Percentiles rank a stretch among this genome's conserved stretches.
These are phyloP conservation scores for Pinus taeda DNA, from an alignment of 75 land plant genomes.

Conservation along the genomic window DNA sequence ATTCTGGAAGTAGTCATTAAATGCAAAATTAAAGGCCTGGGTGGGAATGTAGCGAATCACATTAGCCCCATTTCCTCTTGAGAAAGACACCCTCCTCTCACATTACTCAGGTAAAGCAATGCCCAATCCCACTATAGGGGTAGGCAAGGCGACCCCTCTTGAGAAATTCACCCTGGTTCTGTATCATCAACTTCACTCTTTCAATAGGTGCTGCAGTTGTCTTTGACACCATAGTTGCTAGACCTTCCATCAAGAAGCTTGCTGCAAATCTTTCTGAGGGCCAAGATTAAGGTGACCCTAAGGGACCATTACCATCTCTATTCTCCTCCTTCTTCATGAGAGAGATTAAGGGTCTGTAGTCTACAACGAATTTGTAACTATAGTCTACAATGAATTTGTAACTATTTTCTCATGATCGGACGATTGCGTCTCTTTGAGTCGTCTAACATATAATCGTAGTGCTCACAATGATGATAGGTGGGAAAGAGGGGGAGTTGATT, in stretches of 20 bases:
- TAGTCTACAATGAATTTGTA: no score
- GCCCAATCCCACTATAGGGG: slow-evolving; percentile 62
- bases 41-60: slow-evolving; percentile 88
- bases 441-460: no score
- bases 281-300: background rate
- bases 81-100: slow-evolving; percentile 85
- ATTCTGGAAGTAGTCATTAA: no score
- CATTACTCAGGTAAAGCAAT: slow-evolving; percentile 53
- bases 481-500: no score
- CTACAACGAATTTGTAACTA: no score
- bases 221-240: slow-evolving; percentile 65
- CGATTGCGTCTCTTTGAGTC: no score
- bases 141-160: slow-evolving; percentile 47
- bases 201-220: slow-evolving; percentile 78
- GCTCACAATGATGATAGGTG: no score
- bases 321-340: background rate
- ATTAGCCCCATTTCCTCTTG: slow-evolving; percentile 87
- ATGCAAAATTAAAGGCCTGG: slow-evolving; percentile 31
- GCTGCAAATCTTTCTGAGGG: slow-evolving; percentile 39
- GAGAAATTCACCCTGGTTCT: slow-evolving; percentile 74
- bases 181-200: slow-evolving; percentile 80
- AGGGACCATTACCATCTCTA: background rate
- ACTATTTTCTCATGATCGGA: no score
- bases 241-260: slow-evolving; percentile 77
- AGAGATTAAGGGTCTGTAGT: no score